phyloP scores from a whole-genome alignment of 352 stramenopile species.

The Phytophthora uliginosa region DNA sequence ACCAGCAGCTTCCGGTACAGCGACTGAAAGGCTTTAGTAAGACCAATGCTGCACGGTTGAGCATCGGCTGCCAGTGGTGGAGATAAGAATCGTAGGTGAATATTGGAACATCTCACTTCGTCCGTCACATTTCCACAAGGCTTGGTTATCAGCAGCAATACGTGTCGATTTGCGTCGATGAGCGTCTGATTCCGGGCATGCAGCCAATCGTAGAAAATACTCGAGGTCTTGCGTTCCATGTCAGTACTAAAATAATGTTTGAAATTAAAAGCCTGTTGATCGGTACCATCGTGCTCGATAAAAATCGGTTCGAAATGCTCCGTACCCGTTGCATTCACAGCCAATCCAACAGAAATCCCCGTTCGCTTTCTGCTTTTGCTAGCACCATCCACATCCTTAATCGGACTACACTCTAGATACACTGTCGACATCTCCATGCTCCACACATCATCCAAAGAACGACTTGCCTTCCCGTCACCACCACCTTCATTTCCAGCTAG shows the following conservation, averaged over 20 bases:
- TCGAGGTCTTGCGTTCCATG: conserved; percentile 13
- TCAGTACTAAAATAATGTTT: conserved; percentile 19
- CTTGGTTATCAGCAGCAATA: conserved; percentile 25
- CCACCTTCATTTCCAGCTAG: conserved; percentile 9
- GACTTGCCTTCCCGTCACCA: background rate
- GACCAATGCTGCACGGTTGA: conserved; percentile 21
- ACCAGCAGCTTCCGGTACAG: conserved; percentile 19
- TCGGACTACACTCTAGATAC: conserved; percentile 18
- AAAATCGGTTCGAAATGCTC: conserved; percentile 23
- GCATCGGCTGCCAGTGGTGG: conserved; percentile 1
- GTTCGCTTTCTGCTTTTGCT: background rate
- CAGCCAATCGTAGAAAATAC: conserved; percentile 20
- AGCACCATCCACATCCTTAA: background rate
- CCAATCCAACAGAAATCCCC: conserved; percentile 23
- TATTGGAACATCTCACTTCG: conserved; percentile 9
- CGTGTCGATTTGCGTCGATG: conserved; percentile 10
- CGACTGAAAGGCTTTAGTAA: conserved; percentile 27
- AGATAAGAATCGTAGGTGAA: conserved; percentile 26
- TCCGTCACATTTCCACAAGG: conserved; percentile 12
- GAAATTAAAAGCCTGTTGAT: conserved; percentile 1
- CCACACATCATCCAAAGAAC: conserved; percentile 31
- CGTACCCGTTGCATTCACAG: conserved; percentile 21
- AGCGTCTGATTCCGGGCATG: conserved; percentile 18
- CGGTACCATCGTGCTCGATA: conserved; percentile 13
- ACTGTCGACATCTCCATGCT: conserved; percentile 27